Base-by-base conservation (phyloP, 2,329 filamentous ascomycete genomes). In the Ophiostoma perfectum region DNA sequence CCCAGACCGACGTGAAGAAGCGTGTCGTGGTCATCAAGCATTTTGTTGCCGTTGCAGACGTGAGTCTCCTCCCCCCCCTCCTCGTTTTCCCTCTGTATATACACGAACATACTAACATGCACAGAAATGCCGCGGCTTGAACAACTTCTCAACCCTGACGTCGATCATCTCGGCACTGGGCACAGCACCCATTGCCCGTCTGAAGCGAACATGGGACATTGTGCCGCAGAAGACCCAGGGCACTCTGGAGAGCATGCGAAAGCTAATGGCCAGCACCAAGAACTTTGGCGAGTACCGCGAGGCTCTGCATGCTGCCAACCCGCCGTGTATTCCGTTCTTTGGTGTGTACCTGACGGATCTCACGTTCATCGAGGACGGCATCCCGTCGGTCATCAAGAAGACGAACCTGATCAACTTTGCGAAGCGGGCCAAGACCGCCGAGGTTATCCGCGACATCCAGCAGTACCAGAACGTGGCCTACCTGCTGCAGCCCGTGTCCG, bases 381-480 rank as follows among this genome's bases (percentile, higher is more conserved):
- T 99, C 71, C 93, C 95, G 3, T 96, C 93, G 9, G 88, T 97
- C 74, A 93, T 96, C 80, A 98, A 97, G 79, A 96, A 96, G 80
- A 95, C 93, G 7, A 92, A 96, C 75, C 83, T 97, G 73, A 97
- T 99, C 82, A 99, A 99, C 81, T 99, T 99, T 79, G 93, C 93
- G 75, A 99, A 99, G 83, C 90, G 95, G 66, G 91, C 93, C 68
- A 99, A 98, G 84, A 98, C 95, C 14, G 95, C 95, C 27, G 95
- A 98, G 77, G 95, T 99, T 58, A 99, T 99, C 74, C 91, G 93
- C 71, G 94, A 98, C 77, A 98, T 99, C 72, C 95, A 98, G 78
- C 94, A 98, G 77, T 99, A 97, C 77, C 95, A 99, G 78, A 97
- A 97, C 75, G 92, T 96, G 70, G 93, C 93, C n/a, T 99, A 98